phyloP scores from a whole-genome alignment of 805 yeast genomes.

The Ascoidea rubescens region DNA sequence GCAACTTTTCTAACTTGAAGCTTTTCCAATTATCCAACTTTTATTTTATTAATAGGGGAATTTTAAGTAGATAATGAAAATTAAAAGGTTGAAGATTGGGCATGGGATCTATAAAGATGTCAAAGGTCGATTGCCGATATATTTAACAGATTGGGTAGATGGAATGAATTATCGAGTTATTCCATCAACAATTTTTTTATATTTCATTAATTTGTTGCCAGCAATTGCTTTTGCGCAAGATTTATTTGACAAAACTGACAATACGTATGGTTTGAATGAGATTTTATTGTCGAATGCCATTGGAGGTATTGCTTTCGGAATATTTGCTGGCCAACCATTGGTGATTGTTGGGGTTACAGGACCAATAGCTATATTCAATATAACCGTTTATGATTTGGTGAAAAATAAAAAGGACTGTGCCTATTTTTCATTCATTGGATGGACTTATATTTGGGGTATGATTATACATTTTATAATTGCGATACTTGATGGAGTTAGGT shows the following conservation, averaged over 20 bases:
- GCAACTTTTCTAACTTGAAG: too few species aligned
- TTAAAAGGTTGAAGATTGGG: too few species aligned
- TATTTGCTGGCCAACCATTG: constrained; percentile 79
- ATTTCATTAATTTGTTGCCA: constrained; percentile 82
- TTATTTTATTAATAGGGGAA: too few species aligned
- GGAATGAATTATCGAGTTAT: constrained; percentile 76
- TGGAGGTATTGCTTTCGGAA: constrained; percentile 82
- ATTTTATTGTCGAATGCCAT: constrained; percentile 71
- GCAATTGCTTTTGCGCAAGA: constrained; percentile 96
- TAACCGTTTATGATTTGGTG: constrained; percentile 44
- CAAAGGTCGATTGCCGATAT: constrained; percentile 14
- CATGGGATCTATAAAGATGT: too few species aligned
- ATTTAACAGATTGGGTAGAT: constrained; percentile 68
- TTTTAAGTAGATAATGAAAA: too few species aligned
- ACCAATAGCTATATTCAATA: constrained; percentile 83
- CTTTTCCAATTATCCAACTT: too few species aligned
- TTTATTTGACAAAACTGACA: constrained; percentile 83
- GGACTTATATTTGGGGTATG: constrained; percentile 91
- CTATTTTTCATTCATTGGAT: constrained; percentile 87
- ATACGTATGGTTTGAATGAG: constrained; percentile 86
- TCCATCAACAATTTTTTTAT: constrained; percentile 72
- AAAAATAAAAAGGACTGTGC: constrained; percentile 24
- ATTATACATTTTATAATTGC: constrained; percentile 67
- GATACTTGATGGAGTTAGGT: constrained; percentile 48
- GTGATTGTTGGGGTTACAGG: constrained; percentile 97